Evolutionary conservation across 352 stramenopile species (phyloP).

Genomic region (Phytophthora constricta): DNA sequence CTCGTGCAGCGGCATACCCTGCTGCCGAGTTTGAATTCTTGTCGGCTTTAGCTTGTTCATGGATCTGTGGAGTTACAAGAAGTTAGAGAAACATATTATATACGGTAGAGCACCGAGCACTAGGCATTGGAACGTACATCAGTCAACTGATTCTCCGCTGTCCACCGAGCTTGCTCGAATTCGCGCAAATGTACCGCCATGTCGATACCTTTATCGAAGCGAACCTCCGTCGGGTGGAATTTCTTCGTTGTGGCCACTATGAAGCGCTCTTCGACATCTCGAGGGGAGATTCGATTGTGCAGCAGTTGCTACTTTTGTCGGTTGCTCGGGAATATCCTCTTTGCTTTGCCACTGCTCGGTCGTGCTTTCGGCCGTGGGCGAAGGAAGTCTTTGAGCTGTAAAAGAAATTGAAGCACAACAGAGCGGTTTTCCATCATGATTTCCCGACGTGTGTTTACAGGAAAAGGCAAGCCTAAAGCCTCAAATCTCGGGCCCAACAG

Average conservation of each 20-base stretch:
- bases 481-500: conserved; percentile 49
- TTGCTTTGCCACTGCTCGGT: conserved; percentile 23
- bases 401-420: conserved; percentile 58
- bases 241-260: conserved; percentile 46
- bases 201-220: conserved; percentile 71
- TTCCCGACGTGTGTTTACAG: conserved; percentile 45
- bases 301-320: background rate
- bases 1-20: conserved; percentile 38
- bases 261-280: conserved; percentile 69
- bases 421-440: conserved; percentile 77
- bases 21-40: conserved; percentile 29
- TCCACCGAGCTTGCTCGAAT: conserved; percentile 68
- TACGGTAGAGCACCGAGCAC: too few relatives aligned
- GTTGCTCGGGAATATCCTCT: background rate
- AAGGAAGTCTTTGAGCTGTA: conserved; percentile 68
- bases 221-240: conserved; percentile 50
- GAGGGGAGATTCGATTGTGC: conserved; percentile 20
- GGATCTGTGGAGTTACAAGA: conserved; percentile 27
- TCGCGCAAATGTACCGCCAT: conserved; percentile 71
- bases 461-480: conserved; percentile 46
- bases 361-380: conserved; percentile 28
- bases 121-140: conserved; percentile 46
- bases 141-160: conserved; percentile 49
- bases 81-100: too few relatives aligned
- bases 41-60: conserved; percentile 33